Base-by-base conservation (phyloP, 2,329 filamentous ascomycete genomes). In the Neofusicoccum laricinum region DNA sequence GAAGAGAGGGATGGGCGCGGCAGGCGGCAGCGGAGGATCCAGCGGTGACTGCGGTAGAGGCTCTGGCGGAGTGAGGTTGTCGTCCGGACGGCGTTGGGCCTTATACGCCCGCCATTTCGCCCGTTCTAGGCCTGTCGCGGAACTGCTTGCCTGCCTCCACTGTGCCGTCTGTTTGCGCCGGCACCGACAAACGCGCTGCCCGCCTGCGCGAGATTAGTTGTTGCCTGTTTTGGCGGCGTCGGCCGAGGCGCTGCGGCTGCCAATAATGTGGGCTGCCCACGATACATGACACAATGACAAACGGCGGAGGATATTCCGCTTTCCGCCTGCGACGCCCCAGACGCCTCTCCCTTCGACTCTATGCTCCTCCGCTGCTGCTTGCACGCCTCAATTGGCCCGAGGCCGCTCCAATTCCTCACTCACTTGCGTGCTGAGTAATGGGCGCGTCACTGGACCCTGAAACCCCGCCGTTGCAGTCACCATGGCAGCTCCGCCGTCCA, bases 401-500 rank as follows among this genome's bases (percentile, higher is more conserved):
- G 14, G 41, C n/a, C 17, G 17, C 8, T 4, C 55, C 41, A 36
- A 38, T 48, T 17, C 36, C 8, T 59, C 55, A 36, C 41, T 14
- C 55, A 36, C 25, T 34, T 15, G 19, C 25, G n/a, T 12, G 55
- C 46, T 59, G 55, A 59, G 55, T 46, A 59, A 59, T 46, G 36
- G 15, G 14, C 15, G 25, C 55, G 55, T 48, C 41, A 59, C 17
- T 36, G 25, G 55, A 19, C 1, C 40, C 25, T 46, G 10, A 17
- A 34, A 36, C 55, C 25, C 55, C 55, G 55, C 51, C 11, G 15
- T 5, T n/a, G 40, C 40, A 10, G 21, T n/a, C 40, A 14, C n/a
- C 55, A 59, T 59, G 55, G 30, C 55, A 46, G 14, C 55, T 46
- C 25, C 55, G n/a, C 30, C 55, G 10, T 46, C 55, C 55, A 59